A percentile compares a stretch with the other conserved stretches of the same genome.
Evolutionary conservation across 306 rosid species (phyloP).

Genomic region (Begonia fuchsioides): DNA sequence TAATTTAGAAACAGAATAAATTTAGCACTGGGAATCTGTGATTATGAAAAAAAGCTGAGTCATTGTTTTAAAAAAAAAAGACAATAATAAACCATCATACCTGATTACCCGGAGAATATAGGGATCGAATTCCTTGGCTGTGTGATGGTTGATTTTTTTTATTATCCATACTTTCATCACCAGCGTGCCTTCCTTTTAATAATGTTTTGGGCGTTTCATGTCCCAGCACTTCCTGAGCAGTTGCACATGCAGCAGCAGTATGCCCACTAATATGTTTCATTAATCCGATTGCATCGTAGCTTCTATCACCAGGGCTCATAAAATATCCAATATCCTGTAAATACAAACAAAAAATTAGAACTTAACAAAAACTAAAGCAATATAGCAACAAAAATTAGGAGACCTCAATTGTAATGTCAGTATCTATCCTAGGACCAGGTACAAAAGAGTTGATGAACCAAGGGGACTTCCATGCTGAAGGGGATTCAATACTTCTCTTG

Average conservation of each 20-base stretch:
- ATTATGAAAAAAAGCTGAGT: not conserved
- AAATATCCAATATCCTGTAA: slow-evolving; percentile 72
- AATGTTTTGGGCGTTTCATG: slow-evolving; percentile 52
- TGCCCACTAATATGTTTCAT: slow-evolving; percentile 83
- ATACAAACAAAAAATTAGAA: not conserved
- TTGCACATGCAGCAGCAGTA: slow-evolving; percentile 75
- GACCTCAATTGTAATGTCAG: slow-evolving; percentile 86
- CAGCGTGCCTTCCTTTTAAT: slow-evolving; percentile 13
- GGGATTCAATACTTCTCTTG: slow-evolving; percentile 85
- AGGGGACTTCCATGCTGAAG: slow-evolving; percentile 95
- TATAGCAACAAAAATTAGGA: not conserved
- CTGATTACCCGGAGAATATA: slow-evolving; percentile 34
- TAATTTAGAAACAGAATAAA: too few species aligned
- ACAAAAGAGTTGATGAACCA: slow-evolving; percentile 69
- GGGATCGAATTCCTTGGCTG: slow-evolving; percentile 23
- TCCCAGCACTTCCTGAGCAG: slow-evolving; percentile 63
- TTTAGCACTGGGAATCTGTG: not conserved
- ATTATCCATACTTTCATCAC: slow-evolving; percentile 15
- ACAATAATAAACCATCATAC: too few species aligned
- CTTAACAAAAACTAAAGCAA: not conserved
- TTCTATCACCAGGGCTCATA: slow-evolving; percentile 72
- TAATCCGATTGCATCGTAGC: slow-evolving; percentile 84
- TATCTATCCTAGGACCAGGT: slow-evolving; percentile 60
- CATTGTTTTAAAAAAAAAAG: too few species aligned
- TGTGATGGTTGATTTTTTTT: slow-evolving; percentile 18